These are phyloP conservation scores for maize (Zea mays) DNA, from an alignment of 176 grass and related monocot species.

Conservation along the genomic window DNA sequence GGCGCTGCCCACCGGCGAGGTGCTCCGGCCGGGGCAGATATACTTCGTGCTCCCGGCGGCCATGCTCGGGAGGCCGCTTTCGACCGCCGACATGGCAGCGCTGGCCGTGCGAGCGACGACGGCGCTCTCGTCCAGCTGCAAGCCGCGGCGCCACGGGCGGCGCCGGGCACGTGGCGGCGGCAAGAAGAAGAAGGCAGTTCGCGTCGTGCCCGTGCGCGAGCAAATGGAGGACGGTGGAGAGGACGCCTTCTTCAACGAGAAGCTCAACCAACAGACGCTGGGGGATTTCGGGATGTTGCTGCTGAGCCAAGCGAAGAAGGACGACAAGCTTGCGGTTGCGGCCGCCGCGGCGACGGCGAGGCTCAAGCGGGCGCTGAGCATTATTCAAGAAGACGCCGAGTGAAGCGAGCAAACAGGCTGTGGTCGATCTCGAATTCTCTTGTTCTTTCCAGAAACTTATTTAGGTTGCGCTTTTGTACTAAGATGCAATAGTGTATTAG, in stretches of 20 bases:
- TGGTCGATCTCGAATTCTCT: not conserved
- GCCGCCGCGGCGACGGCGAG: not conserved
- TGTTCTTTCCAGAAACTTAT: not conserved
- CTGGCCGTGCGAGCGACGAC: constrained; percentile 49
- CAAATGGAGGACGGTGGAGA: not conserved
- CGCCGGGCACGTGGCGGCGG: not conserved
- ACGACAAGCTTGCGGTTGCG: not conserved
- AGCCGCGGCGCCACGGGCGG: not conserved
- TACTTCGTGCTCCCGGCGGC: constrained; percentile 60
- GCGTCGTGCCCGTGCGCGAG: constrained; percentile 12
- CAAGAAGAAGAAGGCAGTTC: not conserved
- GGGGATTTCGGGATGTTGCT: not conserved
- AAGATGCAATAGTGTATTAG: too few relatives aligned
- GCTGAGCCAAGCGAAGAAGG: not conserved
- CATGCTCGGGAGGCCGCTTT: constrained; percentile 30
- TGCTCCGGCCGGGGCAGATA: constrained; percentile 35
- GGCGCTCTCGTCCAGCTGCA: constrained; percentile 22
- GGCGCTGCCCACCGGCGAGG: constrained; percentile 1
- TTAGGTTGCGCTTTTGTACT: too few relatives aligned
- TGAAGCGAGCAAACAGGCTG: not conserved
- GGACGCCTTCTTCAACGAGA: constrained; percentile 17
- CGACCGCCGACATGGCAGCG: constrained; percentile 42
- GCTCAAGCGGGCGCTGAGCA: constrained; percentile 27
- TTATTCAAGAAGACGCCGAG: constrained; percentile 1
- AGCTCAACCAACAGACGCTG: constrained; percentile 32